These are phyloP conservation scores for Sungouiella blattae DNA, from an alignment of 805 yeast species.

Conservation along the genomic window DNA sequence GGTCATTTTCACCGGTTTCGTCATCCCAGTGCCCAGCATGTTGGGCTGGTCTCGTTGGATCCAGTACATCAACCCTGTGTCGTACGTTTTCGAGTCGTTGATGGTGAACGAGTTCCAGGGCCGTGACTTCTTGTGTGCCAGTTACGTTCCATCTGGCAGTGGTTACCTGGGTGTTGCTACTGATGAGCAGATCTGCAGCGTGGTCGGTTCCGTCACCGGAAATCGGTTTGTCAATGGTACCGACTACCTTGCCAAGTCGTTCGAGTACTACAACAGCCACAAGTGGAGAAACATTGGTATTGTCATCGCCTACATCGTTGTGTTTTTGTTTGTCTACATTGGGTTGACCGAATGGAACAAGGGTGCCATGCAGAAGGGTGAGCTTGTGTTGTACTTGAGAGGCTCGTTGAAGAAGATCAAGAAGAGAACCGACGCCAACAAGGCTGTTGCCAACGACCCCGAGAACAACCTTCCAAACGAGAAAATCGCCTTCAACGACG, in stretches of 20 bases:
- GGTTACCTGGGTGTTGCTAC: slow-evolving; percentile 40
- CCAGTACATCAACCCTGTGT: slow-evolving; percentile 40
- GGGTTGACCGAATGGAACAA: slow-evolving; percentile 41
- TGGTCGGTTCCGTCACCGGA: slow-evolving; percentile 61
- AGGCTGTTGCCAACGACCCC: slow-evolving; percentile 29
- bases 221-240: slow-evolving; percentile 53
- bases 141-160: slow-evolving; percentile 59
- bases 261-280: slow-evolving; percentile 51
- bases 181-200: slow-evolving; percentile 50
- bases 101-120: slow-evolving; percentile 64
- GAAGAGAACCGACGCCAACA: slow-evolving; percentile 25
- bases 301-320: slow-evolving; percentile 47
- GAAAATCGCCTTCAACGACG: slow-evolving; percentile 26
- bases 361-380: slow-evolving; percentile 46
- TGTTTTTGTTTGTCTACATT: slow-evolving; percentile 36
- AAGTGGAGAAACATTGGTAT: slow-evolving; percentile 83
- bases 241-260: slow-evolving; percentile 47
- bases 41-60: slow-evolving; percentile 33
- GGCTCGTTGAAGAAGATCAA: slow-evolving; percentile 45
- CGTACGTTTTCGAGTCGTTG: slow-evolving; percentile 50
- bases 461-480: slow-evolving; percentile 31
- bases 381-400: slow-evolving; percentile 26
- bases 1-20: slow-evolving; percentile 52
- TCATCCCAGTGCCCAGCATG: slow-evolving; percentile 41
- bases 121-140: slow-evolving; percentile 50